Conservation (phyloP, 257 asterid species). For the Solanum clarkiae region DNA sequence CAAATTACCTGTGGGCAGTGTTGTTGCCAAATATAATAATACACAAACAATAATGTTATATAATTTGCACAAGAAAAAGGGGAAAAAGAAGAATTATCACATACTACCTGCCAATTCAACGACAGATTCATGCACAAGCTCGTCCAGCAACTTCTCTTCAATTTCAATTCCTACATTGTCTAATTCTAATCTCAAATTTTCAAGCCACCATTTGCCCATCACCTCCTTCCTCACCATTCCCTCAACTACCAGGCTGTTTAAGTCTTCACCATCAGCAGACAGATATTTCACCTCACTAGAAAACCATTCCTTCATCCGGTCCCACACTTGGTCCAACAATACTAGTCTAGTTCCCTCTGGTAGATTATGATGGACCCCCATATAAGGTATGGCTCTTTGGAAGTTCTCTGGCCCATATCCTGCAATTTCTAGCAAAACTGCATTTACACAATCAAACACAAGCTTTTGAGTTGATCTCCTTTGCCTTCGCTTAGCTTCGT, state of each 20-base stretch:
- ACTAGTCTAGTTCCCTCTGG: conserved; percentile 6
- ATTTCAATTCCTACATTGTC: conserved; percentile 50
- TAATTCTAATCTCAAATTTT: conserved; percentile 34
- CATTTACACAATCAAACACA: conserved; percentile 71
- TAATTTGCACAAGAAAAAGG: background rate
- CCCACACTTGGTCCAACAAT: conserved; percentile 59
- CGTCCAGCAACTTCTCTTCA: conserved; percentile 59
- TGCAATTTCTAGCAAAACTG: conserved; percentile 43
- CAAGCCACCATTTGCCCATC: conserved; percentile 60
- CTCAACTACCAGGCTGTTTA: conserved; percentile 42
- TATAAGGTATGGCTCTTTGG: conserved; percentile 24
- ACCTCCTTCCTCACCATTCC: conserved; percentile 60
- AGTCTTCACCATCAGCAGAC: conserved; percentile 31
- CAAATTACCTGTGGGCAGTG: conserved; percentile 1
- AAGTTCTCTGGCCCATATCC: conserved; percentile 31
- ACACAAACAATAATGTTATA: conserved; percentile 8
- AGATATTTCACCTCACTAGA: conserved; percentile 24
- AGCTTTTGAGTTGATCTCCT: conserved; percentile 70
- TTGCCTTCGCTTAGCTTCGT: conserved; percentile 66
- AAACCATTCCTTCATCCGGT: conserved; percentile 49
- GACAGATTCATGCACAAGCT: conserved; percentile 53
- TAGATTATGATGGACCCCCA: conserved; percentile 8
- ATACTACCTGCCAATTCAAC: conserved; percentile 41
- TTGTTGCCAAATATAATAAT: conserved; percentile 10
- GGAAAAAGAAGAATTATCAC: conserved; percentile 2